These are phyloP conservation scores for Actinomucor elegans DNA, from an alignment of 371 early-diverging fungal genomes.

Conservation along the genomic window DNA sequence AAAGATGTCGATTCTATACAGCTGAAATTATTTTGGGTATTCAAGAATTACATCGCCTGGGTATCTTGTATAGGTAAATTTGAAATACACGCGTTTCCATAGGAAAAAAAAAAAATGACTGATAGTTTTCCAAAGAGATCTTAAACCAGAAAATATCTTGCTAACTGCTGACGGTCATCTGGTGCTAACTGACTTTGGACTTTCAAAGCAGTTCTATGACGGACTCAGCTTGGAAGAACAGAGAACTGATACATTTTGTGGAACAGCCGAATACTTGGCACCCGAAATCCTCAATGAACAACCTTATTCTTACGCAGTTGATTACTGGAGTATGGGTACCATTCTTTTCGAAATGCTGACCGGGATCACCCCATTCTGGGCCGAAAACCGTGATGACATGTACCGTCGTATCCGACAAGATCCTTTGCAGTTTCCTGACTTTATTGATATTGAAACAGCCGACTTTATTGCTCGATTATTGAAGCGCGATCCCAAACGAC, in stretches of 20 bases:
- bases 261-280: constrained; percentile 90
- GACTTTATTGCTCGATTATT: constrained; percentile 62
- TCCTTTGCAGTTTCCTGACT: constrained; percentile 66
- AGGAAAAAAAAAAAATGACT: neutral
- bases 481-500: constrained; percentile 63
- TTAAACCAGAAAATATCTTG: constrained; percentile 90
- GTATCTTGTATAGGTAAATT: constrained; percentile 79
- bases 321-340: constrained; percentile 97
- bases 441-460: constrained; percentile 56
- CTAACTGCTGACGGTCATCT: constrained; percentile 79
- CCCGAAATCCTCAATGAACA: constrained; percentile 85
- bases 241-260: constrained; percentile 90
- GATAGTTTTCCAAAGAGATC: constrained; percentile 46
- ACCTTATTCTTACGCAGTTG: constrained; percentile 88
- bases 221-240: constrained; percentile 34
- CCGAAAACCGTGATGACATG: constrained; percentile 75
- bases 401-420: constrained; percentile 75
- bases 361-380: constrained; percentile 79
- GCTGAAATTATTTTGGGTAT: constrained; percentile 88
- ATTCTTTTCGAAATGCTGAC: constrained; percentile 84
- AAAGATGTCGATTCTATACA: constrained; percentile 66
- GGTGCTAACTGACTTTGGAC: constrained; percentile 88
- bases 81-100: neutral
- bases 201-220: constrained; percentile 65
- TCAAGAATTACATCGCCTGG: constrained; percentile 82